These are phyloP conservation scores for Hypoxylon rickii DNA, from an alignment of 495 filamentous ascomycete species.

Conservation along the genomic window DNA sequence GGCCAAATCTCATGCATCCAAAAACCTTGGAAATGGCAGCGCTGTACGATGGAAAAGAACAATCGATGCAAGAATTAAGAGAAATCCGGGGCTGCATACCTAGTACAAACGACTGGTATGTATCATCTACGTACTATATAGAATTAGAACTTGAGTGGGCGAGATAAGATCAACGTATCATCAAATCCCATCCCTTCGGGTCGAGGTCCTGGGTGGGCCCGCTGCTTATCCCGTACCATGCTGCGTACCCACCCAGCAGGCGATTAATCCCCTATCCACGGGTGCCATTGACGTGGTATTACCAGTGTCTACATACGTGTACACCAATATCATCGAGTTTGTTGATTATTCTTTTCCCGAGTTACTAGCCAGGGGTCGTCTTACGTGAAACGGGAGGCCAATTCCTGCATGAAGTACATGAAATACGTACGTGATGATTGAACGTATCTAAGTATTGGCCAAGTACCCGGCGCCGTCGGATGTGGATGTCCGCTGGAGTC, in stretches of 20 bases:
- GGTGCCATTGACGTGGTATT: slow-evolving; percentile 10
- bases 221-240: too few species aligned
- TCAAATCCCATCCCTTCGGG: slow-evolving; percentile 22
- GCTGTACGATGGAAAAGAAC: slow-evolving; percentile 11
- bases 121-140: too few species aligned
- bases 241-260: too few species aligned
- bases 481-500: slow-evolving; percentile 2
- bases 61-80: slow-evolving; percentile 21
- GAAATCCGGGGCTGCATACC: too few species aligned
- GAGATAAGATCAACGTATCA: slow-evolving; percentile 1
- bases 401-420: slow-evolving; percentile 1
- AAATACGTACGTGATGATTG: neutral
- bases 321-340: neutral
- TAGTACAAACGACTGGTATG: too few species aligned
- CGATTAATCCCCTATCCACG: too few species aligned
- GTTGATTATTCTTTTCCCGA: too few species aligned
- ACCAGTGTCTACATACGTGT: slow-evolving; percentile 2
- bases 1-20: neutral
- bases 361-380: too few species aligned
- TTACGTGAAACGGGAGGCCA: slow-evolving; percentile 11
- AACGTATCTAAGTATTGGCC: neutral
- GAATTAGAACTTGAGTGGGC: too few species aligned
- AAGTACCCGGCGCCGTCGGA: slow-evolving; percentile 7
- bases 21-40: too few species aligned
- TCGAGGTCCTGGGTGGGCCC: too few species aligned